Conservation (phyloP, 805 yeast species). For the Teunomyces barrocoloradensis region DNA sequence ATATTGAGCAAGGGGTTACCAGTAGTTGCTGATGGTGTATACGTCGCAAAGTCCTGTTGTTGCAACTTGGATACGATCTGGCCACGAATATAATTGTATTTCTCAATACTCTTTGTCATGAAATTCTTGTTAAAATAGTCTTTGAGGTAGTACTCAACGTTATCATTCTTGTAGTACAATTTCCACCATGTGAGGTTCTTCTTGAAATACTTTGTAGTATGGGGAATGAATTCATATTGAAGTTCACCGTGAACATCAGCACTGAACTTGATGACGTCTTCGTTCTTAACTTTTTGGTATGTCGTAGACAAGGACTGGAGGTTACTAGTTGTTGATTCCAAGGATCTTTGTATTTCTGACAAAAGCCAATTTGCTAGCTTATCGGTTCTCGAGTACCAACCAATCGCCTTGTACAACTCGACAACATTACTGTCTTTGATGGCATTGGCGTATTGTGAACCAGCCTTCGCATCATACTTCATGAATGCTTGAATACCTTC, state of each 20-base stretch:
- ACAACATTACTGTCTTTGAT: slow-evolving; percentile 34
- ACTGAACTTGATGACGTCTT: slow-evolving; percentile 27
- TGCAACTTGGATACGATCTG: slow-evolving; percentile 29
- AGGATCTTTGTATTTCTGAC: slow-evolving; percentile 12
- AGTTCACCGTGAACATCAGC: slow-evolving; percentile 34
- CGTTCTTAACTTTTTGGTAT: slow-evolving; percentile 19
- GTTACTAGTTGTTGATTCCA: slow-evolving; percentile 12
- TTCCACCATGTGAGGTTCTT: slow-evolving; percentile 40
- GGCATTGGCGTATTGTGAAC: slow-evolving; percentile 26
- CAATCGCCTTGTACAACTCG: slow-evolving; percentile 30
- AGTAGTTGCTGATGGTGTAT: slow-evolving; percentile 8
- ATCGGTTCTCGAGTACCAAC: slow-evolving; percentile 25
- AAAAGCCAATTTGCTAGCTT: slow-evolving; percentile 22
- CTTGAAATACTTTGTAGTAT: slow-evolving; percentile 27
- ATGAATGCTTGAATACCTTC: slow-evolving; percentile 31
- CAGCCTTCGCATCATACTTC: slow-evolving; percentile 29
- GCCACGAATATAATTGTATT: slow-evolving; percentile 38
- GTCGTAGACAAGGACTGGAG: slow-evolving; percentile 14
- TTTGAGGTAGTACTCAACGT: slow-evolving; percentile 41
- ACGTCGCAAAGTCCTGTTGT: slow-evolving; percentile 22
- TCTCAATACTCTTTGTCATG: slow-evolving; percentile 39
- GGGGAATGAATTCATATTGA: slow-evolving; percentile 33
- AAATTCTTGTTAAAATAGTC: slow-evolving; percentile 34
- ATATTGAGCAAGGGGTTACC: slow-evolving; percentile 29
- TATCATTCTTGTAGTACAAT: slow-evolving; percentile 40